Conservation (phyloP, 495 filamentous ascomycete species). For the Tuber microsphaerosporum region DNA sequence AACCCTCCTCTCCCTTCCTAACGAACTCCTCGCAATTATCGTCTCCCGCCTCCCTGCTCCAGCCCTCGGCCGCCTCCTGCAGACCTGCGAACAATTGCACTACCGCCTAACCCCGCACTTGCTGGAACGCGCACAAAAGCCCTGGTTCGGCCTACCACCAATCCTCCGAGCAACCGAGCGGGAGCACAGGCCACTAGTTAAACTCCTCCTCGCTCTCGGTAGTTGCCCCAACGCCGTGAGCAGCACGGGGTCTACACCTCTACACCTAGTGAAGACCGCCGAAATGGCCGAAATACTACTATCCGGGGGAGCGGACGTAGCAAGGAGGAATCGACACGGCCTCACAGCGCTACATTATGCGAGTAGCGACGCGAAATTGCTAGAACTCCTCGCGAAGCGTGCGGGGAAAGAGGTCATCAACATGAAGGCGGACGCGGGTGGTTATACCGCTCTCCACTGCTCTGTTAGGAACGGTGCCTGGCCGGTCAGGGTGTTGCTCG, state of each 20-base stretch:
- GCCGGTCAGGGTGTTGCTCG: not conserved
- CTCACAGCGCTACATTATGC: not conserved
- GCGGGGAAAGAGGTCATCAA: constrained; percentile 2
- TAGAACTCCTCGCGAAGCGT: not conserved
- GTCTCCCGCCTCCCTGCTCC: not conserved
- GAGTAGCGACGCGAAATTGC: not conserved
- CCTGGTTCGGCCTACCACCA: not conserved
- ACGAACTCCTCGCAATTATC: not conserved
- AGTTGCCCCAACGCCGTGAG: not conserved
- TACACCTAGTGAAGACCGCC: not conserved
- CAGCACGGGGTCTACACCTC: not conserved
- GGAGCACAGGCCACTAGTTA: not conserved
- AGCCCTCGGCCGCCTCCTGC: not conserved
- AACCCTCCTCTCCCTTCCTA: not conserved
- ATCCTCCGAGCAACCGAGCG: not conserved
- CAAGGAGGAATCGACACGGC: not conserved
- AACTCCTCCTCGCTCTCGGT: not conserved
- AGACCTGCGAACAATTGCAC: not conserved
- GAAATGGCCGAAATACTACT: constrained; percentile 4
- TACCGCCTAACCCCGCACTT: not conserved
- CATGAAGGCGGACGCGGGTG: not conserved
- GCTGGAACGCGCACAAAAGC: not conserved
- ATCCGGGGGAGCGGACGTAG: not conserved
- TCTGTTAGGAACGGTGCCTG: not conserved
- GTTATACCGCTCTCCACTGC: constrained; percentile 6